These are phyloP conservation scores for Aspergillus sp. DNA, from an alignment of 2,329 filamentous ascomycete genomes.

Conservation along the genomic window DNA sequence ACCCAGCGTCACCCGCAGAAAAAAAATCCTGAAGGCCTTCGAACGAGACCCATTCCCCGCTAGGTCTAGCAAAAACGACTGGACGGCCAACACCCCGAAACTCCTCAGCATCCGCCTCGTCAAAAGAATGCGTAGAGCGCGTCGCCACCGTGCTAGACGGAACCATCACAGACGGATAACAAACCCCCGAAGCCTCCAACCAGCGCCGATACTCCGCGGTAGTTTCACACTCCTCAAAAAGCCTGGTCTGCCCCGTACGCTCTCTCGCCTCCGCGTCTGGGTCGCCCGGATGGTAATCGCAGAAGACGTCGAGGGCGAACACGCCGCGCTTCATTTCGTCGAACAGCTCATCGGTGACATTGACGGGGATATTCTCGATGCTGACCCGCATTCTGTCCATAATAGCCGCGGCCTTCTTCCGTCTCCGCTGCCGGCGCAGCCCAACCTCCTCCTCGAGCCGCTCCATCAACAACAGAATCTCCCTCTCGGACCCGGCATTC, in stretches of 20 bases:
- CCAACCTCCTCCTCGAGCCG: slow-evolving; percentile 18
- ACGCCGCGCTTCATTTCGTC: slow-evolving; percentile 23
- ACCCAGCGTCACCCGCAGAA: too few species aligned
- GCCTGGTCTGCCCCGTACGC: not conserved
- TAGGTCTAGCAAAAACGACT: too few species aligned
- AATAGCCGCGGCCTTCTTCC: slow-evolving; percentile 13
- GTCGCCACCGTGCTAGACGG: not conserved
- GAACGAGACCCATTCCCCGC: too few species aligned
- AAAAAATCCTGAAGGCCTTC: too few species aligned
- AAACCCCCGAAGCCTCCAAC: too few species aligned
- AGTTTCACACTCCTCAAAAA: too few species aligned
- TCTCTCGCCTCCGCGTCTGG: slow-evolving; percentile 16
- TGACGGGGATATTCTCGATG: slow-evolving; percentile 21
- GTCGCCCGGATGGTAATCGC: slow-evolving; percentile 25
- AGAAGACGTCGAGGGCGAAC: slow-evolving; percentile 19
- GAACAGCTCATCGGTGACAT: slow-evolving; percentile 18
- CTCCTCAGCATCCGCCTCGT: too few species aligned
- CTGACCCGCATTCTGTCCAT: slow-evolving; percentile 14
- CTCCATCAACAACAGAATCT: slow-evolving; percentile 15
- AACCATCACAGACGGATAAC: too few species aligned
- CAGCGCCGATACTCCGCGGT: too few species aligned
- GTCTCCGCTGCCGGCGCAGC: slow-evolving; percentile 12
- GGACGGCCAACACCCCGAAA: too few species aligned
- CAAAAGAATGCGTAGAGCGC: too few species aligned
- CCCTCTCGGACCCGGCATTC: slow-evolving; percentile 10